Conservation (phyloP, 805 yeast genomes). For the Brettanomyces bruxellensis region DNA sequence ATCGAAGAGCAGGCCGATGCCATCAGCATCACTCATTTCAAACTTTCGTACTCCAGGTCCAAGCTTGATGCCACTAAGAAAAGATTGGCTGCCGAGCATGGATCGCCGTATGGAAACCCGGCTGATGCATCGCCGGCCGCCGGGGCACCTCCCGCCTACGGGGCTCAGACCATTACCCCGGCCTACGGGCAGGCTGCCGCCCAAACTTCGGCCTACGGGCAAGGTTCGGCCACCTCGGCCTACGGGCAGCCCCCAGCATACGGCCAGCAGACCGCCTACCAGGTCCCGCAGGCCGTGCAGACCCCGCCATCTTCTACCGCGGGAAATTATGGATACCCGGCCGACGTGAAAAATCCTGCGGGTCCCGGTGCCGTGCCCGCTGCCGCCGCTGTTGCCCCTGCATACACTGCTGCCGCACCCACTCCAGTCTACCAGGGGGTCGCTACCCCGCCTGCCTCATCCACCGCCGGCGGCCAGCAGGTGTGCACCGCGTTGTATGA, state of each 20-base stretch:
- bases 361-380: slow-evolving; percentile 3
- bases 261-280: slow-evolving; percentile 17
- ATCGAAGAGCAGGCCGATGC: slow-evolving; percentile 85
- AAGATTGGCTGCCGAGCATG: slow-evolving; percentile 47
- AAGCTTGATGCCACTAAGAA: slow-evolving; percentile 78
- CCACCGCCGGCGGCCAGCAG: slow-evolving; percentile 33
- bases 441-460: slow-evolving; percentile 27
- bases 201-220: slow-evolving; percentile 12
- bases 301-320: slow-evolving; percentile 20
- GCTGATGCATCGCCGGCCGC: slow-evolving; percentile 18
- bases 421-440: slow-evolving; percentile 16
- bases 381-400: slow-evolving; percentile 15
- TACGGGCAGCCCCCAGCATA: slow-evolving; percentile 25
- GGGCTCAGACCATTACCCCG: slow-evolving; percentile 15
- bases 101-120: slow-evolving; percentile 27
- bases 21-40: slow-evolving; percentile 84
- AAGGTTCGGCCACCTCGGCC: slow-evolving; percentile 23
- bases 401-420: slow-evolving; percentile 21
- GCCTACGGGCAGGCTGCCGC: slow-evolving; percentile 16
- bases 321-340: slow-evolving; percentile 21
- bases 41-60: slow-evolving; percentile 76
- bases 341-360: slow-evolving; percentile 11
- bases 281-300: slow-evolving; percentile 6
- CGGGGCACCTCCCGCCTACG: slow-evolving; percentile 18
- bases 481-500: slow-evolving; percentile 88